Base-by-base conservation (phyloP, 176 grass and related monocot genomes). In the Eragrostis nindensis region DNA sequence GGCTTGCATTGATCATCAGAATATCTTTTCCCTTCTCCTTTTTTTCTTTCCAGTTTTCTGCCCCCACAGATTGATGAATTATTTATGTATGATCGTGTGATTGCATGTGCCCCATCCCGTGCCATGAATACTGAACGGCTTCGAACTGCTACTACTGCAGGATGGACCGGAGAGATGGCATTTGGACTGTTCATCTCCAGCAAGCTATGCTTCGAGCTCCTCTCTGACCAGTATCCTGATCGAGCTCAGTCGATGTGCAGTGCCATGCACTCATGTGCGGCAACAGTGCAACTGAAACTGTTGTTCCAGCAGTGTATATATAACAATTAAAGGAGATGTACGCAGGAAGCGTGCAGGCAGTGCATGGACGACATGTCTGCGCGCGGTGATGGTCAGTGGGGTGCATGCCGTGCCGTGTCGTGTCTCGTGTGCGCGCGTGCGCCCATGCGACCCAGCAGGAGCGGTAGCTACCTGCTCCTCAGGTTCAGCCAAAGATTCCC, bases 61-160 rank as follows among this genome's bases (percentile, higher is more conserved):
- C 8, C 46, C n/a, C 53, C 41, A 29, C 25, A 53, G 50, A 70
- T 61, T 77, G 53, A 44, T 61, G n/a, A 61, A 61, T 65, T 45
- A 38, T 64, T 63, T 21, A 48, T 71, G 5, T 53, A 63, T 63
- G 22, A 27, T 71, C 52, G 66, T 77, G 62, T 59, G 72, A 75
- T 75, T 56, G 71, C 56, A 45, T 77, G 82, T 62, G 73, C 52
- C 65, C 73, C 82, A 78, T n/a, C n/a, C n/a, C n/a, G n/a, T 78
- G 70, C 56, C 69, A 64, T 73, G 53, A 43, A 12, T 53, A 71
- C 18, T 39, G 46, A 62, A 22, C 22, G 1, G 61, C 62, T 84
- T 32, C 17, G 1, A 53, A 36, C 71, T 39, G 30, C 39, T 38
- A 63, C 16, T 60, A n/a, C 7, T 50, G 76, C 45, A 66, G 46